Conservation (phyloP, 2,329 filamentous ascomycete genomes). For the Penicillium sp. region DNA sequence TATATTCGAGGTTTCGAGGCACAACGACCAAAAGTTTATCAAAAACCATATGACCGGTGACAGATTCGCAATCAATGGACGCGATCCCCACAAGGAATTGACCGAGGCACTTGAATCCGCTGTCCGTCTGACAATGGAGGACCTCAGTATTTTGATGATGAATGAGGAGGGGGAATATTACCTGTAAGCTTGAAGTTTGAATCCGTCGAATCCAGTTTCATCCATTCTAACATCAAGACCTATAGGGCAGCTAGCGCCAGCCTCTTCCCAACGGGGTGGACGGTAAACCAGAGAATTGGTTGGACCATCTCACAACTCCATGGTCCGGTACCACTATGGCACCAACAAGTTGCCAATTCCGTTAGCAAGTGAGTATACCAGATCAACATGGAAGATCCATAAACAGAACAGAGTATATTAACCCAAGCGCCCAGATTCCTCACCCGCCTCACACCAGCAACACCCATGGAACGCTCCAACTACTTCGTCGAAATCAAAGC, state of each 20-base stretch:
- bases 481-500: conserved; percentile 50
- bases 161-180: conserved; percentile 48
- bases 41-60: conserved; percentile 47
- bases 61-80: conserved; percentile 39
- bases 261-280: conserved; percentile 53
- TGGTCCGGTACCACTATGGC: conserved; percentile 49
- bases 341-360: conserved; percentile 44
- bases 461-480: conserved; percentile 49
- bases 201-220: neutral
- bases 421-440: conserved; percentile 40
- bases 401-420: neutral
- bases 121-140: conserved; percentile 51
- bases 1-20: conserved; percentile 38
- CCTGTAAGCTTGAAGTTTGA: conserved; percentile 35
- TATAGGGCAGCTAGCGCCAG: conserved; percentile 52
- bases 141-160: conserved; percentile 50
- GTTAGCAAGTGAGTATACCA: conserved; percentile 41
- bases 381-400: neutral
- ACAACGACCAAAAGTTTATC: conserved; percentile 30
- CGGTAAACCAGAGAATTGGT: conserved; percentile 48
- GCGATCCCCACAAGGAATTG: conserved; percentile 23
- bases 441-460: conserved; percentile 42
- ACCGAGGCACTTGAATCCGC: conserved; percentile 49
- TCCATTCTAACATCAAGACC: conserved; percentile 4
- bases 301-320: conserved; percentile 49